Evolutionary conservation across 2,329 filamentous ascomycete genomes (phyloP), one percentile per base, ranked within the genome.

Genomic region (Sclerotinia sclerotiorum): DNA sequence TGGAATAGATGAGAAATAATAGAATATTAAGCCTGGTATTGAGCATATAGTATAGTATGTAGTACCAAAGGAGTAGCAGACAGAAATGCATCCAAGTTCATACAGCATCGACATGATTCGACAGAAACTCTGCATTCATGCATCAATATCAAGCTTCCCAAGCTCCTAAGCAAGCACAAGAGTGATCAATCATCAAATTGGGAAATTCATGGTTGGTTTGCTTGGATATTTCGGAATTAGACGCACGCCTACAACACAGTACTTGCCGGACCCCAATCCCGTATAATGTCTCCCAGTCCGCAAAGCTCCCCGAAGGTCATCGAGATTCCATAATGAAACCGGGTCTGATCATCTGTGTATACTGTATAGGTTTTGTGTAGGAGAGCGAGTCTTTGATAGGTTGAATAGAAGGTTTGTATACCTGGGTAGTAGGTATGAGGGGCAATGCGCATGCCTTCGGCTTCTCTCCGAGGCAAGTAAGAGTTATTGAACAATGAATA

Each of bases 171-270:
- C 58, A 49, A 51, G 58, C 29, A 49, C 58, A 39, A 62, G 44
- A 49, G 24, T 21, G 29, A 49, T 49, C 27, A 35, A 61, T 61
- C 19, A 35, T n/a, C 27, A 61, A 49, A 49, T 49, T 49, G 27
- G 58, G 29, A 32, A 35, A 24, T 35, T n/a, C 29, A 35, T 61
- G 13, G 21, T n/a, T 49, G 58, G 27, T 21, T 24, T 39, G 27
- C 46, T 51, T 61, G 44, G 29, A 49, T 24, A 49, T 61, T 61
- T 61, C 58, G 39, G 29, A 62, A 51, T 51, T 63, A 27, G 60
- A 63, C 24, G n/a, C 39, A 39, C 44, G 21, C 55, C 44, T 44
- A 58, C 35, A 11, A 58, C 39, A 44, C 27, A 63, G 24, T 64
- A 44, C 32, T 44, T 29, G 42, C 49, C 62, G 49, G 49, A 55